Evolutionary conservation across 805 yeast genomes (phyloP), one percentile per base, ranked within the genome.

Genomic region (Sugiyamaella boreocaroliniensis): DNA sequence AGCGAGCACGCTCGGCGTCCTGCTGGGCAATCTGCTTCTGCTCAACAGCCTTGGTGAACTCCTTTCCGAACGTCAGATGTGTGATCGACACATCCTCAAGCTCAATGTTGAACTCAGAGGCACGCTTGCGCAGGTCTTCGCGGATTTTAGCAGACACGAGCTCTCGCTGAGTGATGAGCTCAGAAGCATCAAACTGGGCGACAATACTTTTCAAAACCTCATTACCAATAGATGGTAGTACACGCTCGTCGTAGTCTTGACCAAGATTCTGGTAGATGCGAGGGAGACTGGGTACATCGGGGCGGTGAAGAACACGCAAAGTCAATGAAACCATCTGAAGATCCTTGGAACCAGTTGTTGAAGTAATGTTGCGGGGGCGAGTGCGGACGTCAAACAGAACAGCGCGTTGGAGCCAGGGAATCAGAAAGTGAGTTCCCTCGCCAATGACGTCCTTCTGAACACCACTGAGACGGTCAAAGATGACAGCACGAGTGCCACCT

Each of bases 1-100:
- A 93, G 65, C 85, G 86, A 54, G 98, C 97, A 61, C 99, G 80
- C 75, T 93, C 98, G 20, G 99, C 98, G 68, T 93, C 99, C 73
- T 93, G 99, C 74, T 93, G 99, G 32, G 99, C 99, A 72, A 93
- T 95, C 73, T 93, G 98, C 70, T 93, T 93, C 74, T 88, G 96
- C 74, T 93, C 99, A 55, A 93, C 99, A 34, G 99, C 98, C 71
- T 87, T 90, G 51, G 99, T 93, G 76, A 93, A 93, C 68, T 93
- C 99, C 59, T 78, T 80, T 50, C 99, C 98, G 69, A 93, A 93
- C 0, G 97, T 88, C 88, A 93, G 84, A 72, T 93, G 99, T 14
- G 99, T 93, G 61, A 93, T 93, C 22, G 97, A 87, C 50, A 93
- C 99, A 71, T 93, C 99, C 71, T 93, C 99, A 61, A 93, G 79